Base-by-base conservation (phyloP, 331 rosid species). In the Pyrus hybrid region DNA sequence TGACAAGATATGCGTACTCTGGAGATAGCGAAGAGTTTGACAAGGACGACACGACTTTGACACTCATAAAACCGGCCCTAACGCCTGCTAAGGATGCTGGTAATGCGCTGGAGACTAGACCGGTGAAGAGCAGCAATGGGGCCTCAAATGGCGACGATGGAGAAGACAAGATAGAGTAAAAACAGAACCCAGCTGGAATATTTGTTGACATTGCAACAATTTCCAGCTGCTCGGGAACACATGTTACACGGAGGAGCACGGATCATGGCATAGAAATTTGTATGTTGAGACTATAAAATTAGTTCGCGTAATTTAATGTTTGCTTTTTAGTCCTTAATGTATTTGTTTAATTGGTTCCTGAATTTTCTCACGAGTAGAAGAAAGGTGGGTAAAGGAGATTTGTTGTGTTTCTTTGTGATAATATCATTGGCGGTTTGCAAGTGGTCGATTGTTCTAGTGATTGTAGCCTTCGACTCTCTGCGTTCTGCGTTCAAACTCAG, bases 131-230 rank as follows among this genome's bases (percentile, higher is more conserved):
- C 69, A 76, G 35, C 79, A 87, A 85, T 35, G 89, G 85, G 68
- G 21, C 63, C 51, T 78, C 87, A 45, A 85, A 85, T 77, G 96
- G 80, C 25, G 91, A 88, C 81, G 72, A 86, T 68, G 98, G 89
- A 87, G 99, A 92, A 83, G 96, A 91, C 83, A 95, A 95, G 85
- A 90, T 87, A 70, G 96, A 85, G 80, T 94, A 82, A 76, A 76
- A 65, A 23, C 68, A 81, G 62, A 20, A 77, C 63, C 25, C 74
- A 76, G 70, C 62, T 68, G 21, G 71, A 47, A 60, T 80, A 68
- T 57, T 63, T 77, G 61, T 78, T 67, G 68, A 70, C 80, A 12
- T 73, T 81, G 78, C 77, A 80, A 69, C 67, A 23, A 53, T 67
- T 23, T 80, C 77, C 65, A 32, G 68, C 68, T 41, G 73, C 79